Conservation (phyloP, 495 filamentous ascomycete species). For the Evansstolkia leycettana region DNA sequence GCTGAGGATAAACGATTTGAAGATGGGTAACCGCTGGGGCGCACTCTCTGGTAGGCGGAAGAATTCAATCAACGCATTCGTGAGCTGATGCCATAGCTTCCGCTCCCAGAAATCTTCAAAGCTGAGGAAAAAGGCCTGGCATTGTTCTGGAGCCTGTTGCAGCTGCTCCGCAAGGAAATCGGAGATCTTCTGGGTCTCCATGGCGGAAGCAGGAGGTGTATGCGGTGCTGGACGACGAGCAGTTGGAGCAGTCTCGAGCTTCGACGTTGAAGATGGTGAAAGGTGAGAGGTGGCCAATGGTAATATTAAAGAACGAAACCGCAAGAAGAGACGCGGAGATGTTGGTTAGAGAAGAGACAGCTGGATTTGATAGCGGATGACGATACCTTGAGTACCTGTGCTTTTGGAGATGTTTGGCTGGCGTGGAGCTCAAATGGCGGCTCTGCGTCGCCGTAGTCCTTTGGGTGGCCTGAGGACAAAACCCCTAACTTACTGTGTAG, state of each 20-base stretch:
- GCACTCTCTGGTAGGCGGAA: conserved; percentile 74
- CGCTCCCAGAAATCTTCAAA: conserved; percentile 98
- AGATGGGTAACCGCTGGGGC: conserved; percentile 75
- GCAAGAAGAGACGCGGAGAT: conserved; percentile 5
- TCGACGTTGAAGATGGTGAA: not conserved
- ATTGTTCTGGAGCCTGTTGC: conserved; percentile 67
- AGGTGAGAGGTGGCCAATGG: conserved; percentile 1
- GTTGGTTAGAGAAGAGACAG: conserved; percentile 2
- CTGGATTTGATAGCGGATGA: not conserved
- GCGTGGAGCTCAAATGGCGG: conserved; percentile 6
- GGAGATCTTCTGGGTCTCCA: conserved; percentile 78
- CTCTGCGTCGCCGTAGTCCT: conserved; percentile 8
- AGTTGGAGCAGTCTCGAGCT: too few relatives aligned
- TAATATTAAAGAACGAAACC: too few relatives aligned
- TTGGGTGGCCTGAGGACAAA: too few relatives aligned
- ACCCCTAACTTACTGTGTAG: too few relatives aligned
- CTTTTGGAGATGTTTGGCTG: conserved; percentile 8
- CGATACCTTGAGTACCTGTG: too few relatives aligned
- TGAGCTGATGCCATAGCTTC: conserved; percentile 98
- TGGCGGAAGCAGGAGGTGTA: conserved; percentile 24
- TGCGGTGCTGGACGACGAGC: conserved; percentile 3
- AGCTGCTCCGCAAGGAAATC: conserved; percentile 87
- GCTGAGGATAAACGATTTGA: conserved; percentile 86
- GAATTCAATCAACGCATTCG: conserved; percentile 75
- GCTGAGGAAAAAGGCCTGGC: conserved; percentile 76